Base-by-base conservation (phyloP, 768 basidiomycete species). In the Sarcodon sp. region DNA sequence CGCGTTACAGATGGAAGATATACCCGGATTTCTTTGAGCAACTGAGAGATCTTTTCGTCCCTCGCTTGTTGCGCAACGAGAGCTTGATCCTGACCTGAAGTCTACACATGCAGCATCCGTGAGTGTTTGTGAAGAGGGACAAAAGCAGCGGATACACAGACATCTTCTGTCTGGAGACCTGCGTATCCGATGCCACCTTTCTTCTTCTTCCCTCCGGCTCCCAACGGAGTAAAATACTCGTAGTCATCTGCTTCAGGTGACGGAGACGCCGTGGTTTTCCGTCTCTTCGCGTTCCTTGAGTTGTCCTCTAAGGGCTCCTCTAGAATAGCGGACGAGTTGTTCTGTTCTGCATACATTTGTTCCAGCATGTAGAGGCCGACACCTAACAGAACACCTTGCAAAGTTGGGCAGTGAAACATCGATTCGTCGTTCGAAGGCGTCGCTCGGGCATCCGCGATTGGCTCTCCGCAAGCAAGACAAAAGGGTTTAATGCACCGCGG, bases 351-450 rank as follows among this genome's bases (percentile, higher is more conserved):
- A 58, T 83, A 93, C 34, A 73, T 64, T 47, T 77, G 71, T 62
- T 94, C 89, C 38, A 94, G 72, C 79, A 89, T 89, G 34, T 78
- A 78, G 39, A 94, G 73, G 7, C 93, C 92, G 35, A 94, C 73
- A n/a, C 92, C 93, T 5, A 97, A 69, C 53, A 96, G 80, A 11
- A 88, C 77, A 35, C 92, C 93, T 65, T 96, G 86, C 34, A 94
- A 61, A 58, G 88, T 86, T 6, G 87, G 75, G 63, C 92, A 96
- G 64, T 96, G 92, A 59, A 93, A 88, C 50, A 94, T 65, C 10
- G 73, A 71, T 47, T 77, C 74, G 41, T 78, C 75, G 31, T 67
- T 63, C 47, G 59, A 46, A 11, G 43, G 45, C 47, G 55, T 62
- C 3, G 53, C 50, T 27, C 21, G 21, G 21, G 3, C 21, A 15